These are phyloP conservation scores for Cucurbita ficifolia DNA, from an alignment of 306 rosid species.

Conservation along the genomic window DNA sequence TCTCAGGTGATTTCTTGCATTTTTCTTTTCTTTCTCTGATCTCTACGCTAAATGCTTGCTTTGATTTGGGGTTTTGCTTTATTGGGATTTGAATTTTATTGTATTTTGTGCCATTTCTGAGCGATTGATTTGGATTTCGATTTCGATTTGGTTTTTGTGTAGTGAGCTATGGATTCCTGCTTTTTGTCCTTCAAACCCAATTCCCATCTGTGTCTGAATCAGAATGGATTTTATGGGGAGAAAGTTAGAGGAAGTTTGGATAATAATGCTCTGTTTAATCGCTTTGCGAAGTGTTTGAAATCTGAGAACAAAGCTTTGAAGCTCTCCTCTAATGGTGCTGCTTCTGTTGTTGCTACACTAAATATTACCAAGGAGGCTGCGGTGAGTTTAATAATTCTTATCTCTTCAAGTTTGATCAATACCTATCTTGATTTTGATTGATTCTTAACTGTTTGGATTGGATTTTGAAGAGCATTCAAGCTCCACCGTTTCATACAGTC, in stretches of 20 bases:
- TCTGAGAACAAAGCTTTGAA: constrained; percentile 28
- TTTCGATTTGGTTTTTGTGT: neutral
- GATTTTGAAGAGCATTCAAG: constrained; percentile 42
- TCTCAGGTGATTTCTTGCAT: neutral
- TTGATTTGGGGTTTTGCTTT: neutral
- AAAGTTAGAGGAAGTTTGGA: constrained; percentile 32
- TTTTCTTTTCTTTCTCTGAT: constrained; percentile 15
- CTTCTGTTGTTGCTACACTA: constrained; percentile 53
- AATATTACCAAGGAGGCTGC: constrained; percentile 24
- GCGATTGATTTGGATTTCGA: neutral
- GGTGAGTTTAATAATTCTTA: constrained; percentile 24
- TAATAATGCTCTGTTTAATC: constrained; percentile 25
- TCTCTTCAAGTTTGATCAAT: neutral
- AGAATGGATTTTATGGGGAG: constrained; percentile 44
- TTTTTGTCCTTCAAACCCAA: constrained; percentile 32
- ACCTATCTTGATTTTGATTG: neutral
- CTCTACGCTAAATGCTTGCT: constrained; percentile 17
- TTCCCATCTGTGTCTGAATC: constrained; percentile 19
- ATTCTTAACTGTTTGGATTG: neutral
- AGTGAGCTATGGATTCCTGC: constrained; percentile 44
- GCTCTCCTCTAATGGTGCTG: constrained; percentile 29
- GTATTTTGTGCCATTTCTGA: constrained; percentile 10
- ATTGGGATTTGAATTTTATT: constrained; percentile 20
- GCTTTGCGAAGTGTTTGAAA: constrained; percentile 18
- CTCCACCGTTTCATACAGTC: constrained; percentile 33